A percentile compares a stretch with the other conserved stretches of the same genome.
These are phyloP conservation scores for Apiospora aurea DNA, from an alignment of 2,329 filamentous ascomycete genomes.

Conservation along the genomic window DNA sequence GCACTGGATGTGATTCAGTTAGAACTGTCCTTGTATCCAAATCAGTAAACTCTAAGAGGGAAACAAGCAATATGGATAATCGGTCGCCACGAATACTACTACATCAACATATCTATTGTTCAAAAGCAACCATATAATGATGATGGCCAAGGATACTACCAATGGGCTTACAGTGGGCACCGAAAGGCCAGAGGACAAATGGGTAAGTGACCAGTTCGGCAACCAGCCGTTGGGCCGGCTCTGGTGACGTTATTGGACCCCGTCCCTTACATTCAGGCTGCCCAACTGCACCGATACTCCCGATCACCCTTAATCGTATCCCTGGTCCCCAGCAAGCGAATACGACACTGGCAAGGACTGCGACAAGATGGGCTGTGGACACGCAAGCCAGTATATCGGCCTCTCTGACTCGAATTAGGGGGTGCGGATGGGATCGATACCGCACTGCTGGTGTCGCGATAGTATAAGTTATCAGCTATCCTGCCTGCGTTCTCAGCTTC, in stretches of 20 bases:
- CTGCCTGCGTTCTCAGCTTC: not conserved
- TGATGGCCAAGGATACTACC: not conserved
- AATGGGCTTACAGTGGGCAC: not conserved
- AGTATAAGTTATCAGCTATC: not conserved
- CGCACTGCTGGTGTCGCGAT: not conserved
- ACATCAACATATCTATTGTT: not conserved
- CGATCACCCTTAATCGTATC: not conserved
- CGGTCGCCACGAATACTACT: not conserved
- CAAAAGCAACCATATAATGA: not conserved
- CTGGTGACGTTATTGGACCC: not conserved
- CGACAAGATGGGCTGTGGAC: not conserved
- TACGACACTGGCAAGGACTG: not conserved
- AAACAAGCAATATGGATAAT: not conserved
- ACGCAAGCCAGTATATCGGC: not conserved
- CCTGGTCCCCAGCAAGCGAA: not conserved
- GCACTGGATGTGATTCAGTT: not conserved
- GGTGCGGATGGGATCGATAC: not conserved
- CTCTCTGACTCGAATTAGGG: not conserved
- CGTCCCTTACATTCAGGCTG: not conserved
- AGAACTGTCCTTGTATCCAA: not conserved
- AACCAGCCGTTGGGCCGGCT: not conserved
- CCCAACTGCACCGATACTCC: not conserved
- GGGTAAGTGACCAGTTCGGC: not conserved
- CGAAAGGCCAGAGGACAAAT: not conserved
- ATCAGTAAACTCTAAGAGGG: not conserved